A percentile compares a stretch with the other conserved stretches of the same genome.
Evolutionary conservation across 2,329 filamentous ascomycete species (phyloP).

Genomic region (Mycosphaerella sp.): DNA sequence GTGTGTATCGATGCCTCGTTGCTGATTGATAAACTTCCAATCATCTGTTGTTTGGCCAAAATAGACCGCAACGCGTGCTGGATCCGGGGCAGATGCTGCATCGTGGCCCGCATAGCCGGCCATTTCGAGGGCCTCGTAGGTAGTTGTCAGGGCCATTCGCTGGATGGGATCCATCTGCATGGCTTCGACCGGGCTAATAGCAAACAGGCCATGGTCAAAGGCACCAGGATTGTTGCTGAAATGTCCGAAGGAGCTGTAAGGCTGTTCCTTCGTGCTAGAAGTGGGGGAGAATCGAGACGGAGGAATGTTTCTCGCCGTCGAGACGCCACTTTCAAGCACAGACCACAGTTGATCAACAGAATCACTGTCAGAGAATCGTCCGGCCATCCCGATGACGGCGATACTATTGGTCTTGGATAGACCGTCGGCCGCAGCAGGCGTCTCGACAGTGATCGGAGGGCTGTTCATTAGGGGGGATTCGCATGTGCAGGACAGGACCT

Average conservation of each 20-base stretch:
- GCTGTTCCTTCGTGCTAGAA: too few relatives aligned
- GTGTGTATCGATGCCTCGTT: slow-evolving; percentile 24
- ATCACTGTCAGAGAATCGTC: too few relatives aligned
- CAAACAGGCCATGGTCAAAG: slow-evolving; percentile 39
- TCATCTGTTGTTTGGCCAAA: slow-evolving; percentile 34
- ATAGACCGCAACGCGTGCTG: slow-evolving; percentile 30
- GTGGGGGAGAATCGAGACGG: too few relatives aligned
- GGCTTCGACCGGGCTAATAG: slow-evolving; percentile 32
- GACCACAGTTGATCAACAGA: too few relatives aligned
- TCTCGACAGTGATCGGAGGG: too few relatives aligned
- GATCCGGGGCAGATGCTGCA: background rate
- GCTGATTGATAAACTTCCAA: slow-evolving; percentile 22
- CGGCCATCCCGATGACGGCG: too few relatives aligned
- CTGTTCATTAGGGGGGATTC: too few relatives aligned
- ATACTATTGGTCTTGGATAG: too few relatives aligned
- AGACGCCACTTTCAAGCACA: too few relatives aligned
- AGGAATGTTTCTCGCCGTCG: too few relatives aligned
- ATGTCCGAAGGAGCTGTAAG: slow-evolving; percentile 23
- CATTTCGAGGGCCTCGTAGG: slow-evolving; percentile 15
- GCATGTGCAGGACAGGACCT: too few relatives aligned
- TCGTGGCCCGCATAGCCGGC: slow-evolving; percentile 3
- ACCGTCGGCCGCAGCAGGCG: too few relatives aligned
- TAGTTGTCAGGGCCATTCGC: slow-evolving; percentile 3
- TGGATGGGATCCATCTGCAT: slow-evolving; percentile 10
- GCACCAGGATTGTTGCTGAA: slow-evolving; percentile 33